Conservation (phyloP, 2,329 filamentous ascomycete species). For the Didymella exigua region DNA sequence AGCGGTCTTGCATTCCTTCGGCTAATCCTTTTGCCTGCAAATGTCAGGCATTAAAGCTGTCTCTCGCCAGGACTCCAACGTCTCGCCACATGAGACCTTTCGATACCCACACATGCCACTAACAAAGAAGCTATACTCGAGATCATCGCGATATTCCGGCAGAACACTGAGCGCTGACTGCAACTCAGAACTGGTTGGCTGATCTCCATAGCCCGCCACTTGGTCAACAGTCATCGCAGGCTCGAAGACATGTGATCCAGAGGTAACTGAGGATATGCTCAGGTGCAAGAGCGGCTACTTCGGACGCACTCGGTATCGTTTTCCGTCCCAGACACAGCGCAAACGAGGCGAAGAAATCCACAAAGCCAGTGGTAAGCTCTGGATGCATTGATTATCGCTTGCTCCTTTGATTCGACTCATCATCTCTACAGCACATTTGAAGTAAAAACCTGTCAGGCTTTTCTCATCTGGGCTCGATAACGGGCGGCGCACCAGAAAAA, state of each 20-base stretch:
- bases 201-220: neutral
- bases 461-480: too few relatives aligned
- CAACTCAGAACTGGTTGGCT: neutral
- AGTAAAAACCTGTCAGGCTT: too few relatives aligned
- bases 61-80: neutral
- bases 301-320: too few relatives aligned
- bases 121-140: neutral
- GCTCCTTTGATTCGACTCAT: too few relatives aligned
- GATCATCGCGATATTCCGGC: neutral
- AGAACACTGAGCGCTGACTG: neutral
- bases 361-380: too few relatives aligned
- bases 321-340: too few relatives aligned
- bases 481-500: too few relatives aligned
- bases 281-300: too few relatives aligned
- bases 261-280: too few relatives aligned
- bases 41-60: neutral
- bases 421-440: too few relatives aligned
- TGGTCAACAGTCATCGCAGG: slow-evolving; percentile 4
- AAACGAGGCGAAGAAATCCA: too few relatives aligned
- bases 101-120: neutral
- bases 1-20: neutral
- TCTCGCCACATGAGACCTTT: neutral
- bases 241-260: slow-evolving; percentile 1
- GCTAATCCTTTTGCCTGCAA: neutral
- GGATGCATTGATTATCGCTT: too few relatives aligned